Base-by-base conservation (phyloP, 331 rosid species). In the Ulmus americana region DNA sequence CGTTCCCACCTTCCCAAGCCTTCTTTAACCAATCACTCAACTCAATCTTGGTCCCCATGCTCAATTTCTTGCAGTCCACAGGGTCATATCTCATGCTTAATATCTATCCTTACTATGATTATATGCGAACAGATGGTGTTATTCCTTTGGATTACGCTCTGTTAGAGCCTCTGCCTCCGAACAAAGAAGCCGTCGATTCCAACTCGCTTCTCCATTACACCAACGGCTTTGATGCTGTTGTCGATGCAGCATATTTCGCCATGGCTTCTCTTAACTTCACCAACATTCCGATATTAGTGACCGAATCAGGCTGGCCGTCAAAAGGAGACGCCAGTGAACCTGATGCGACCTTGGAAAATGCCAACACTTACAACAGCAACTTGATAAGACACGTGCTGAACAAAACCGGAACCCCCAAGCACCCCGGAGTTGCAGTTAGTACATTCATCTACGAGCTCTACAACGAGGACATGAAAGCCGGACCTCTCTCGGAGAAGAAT, bases 301-400 rank as follows among this genome's bases (percentile, higher is more conserved):
- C 97, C 5, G 98, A 92, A 72, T 80, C 98, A 2, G 98, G 98
- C 10, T 92, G 98, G 98, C 98, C 98, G 47, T 87, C 96, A 0
- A 87, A 82, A 61, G 98, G 97, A 0, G 91, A 54, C 45, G 13
- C 91, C 4, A 76, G 70, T 0, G 98, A 92, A 71, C 97, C 97
- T 0, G 98, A 89, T 40, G 98, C 98, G 43, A 89, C 98, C 0
- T 39, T 82, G 5, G 95, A 89, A 74, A 89, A 92, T 73, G 96
- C 98, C 10, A 92, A 89, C 69, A 83, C 90, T 51, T 92, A 89
- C 83, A 89, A 89, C 79, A 92, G 95, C 82, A 92, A 92, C 75
- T 76, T 92, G 73, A 89, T 92, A 44, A 80, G 86, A 72, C 97
- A 85, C 38, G 88, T 89, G 58, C 67, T 85, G 69, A 89, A 85